Evolutionary conservation across 768 basidiomycete species (phyloP).

Genomic region (Galerina sulciceps): DNA sequence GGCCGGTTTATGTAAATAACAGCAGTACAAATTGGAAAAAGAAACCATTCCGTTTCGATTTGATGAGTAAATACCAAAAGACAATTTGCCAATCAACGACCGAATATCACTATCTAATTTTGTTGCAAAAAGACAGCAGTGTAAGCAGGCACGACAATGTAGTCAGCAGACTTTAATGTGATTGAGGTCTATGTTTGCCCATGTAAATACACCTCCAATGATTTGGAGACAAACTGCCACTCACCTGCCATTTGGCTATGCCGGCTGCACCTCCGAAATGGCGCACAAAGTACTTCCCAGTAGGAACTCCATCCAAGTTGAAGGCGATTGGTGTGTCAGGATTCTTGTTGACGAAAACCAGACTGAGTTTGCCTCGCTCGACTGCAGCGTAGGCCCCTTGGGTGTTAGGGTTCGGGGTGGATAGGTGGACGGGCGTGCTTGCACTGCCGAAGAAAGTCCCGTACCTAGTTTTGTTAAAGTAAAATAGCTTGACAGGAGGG

Average conservation of each 20-base stretch:
- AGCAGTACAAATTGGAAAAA: no score
- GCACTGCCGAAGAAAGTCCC: constrained; percentile 49
- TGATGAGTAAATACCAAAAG: no score
- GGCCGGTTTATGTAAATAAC: constrained; percentile 20
- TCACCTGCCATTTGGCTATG: constrained; percentile 58
- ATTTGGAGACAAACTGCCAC: constrained; percentile 2
- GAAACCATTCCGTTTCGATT: no score
- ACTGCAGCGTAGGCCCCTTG: constrained; percentile 53
- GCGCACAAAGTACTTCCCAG: constrained; percentile 55
- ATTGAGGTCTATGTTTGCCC: constrained; percentile 30
- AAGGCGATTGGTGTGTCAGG: constrained; percentile 41
- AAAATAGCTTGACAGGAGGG: constrained; percentile 2
- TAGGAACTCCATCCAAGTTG: constrained; percentile 46
- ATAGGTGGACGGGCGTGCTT: constrained; percentile 49
- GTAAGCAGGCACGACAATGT: constrained; percentile 39
- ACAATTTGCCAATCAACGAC: no score
- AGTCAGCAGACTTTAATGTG: constrained; percentile 30
- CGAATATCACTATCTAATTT: constrained; percentile 2
- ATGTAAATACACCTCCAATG: neutral
- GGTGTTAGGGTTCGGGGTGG: constrained; percentile 41
- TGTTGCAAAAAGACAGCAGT: constrained; percentile 41
- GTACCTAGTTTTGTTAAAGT: constrained; percentile 31
- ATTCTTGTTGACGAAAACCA: constrained; percentile 59
- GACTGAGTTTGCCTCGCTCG: constrained; percentile 40
- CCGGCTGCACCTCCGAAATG: constrained; percentile 61